phyloP scores from a whole-genome alignment of 768 basidiomycete genomes.

The Psilocybe azurescens region DNA sequence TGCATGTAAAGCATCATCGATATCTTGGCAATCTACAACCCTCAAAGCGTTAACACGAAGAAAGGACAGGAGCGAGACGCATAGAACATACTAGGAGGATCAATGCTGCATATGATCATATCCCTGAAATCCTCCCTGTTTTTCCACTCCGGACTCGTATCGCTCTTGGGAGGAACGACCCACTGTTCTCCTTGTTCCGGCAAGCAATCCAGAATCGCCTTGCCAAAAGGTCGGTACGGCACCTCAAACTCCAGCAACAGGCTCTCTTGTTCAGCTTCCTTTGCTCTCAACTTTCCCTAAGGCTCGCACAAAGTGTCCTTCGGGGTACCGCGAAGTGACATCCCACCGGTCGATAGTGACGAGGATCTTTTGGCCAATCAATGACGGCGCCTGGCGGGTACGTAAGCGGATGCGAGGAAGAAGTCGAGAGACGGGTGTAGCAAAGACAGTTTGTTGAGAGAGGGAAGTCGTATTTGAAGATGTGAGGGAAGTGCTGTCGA shows the following conservation, averaged over 20 bases:
- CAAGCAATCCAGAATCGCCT: slow-evolving; percentile 89
- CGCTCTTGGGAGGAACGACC: slow-evolving; percentile 85
- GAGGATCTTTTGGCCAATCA: slow-evolving; percentile 93
- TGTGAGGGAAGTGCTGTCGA: slow-evolving; percentile 88
- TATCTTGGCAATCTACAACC: slow-evolving; percentile 87
- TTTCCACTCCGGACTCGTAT: slow-evolving; percentile 59
- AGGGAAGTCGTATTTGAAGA: slow-evolving; percentile 80
- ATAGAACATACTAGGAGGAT: slow-evolving; percentile 77
- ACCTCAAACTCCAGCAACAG: slow-evolving; percentile 94
- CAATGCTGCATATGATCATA: slow-evolving; percentile 92
- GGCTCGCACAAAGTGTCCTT: slow-evolving; percentile 95
- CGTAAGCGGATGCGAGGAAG: slow-evolving; percentile 94
- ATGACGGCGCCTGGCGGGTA: slow-evolving; percentile 89
- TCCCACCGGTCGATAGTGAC: slow-evolving; percentile 97
- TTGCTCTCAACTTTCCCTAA: slow-evolving; percentile 92
- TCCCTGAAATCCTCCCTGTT: slow-evolving; percentile 88
- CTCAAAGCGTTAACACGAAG: neutral
- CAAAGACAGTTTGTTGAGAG: slow-evolving; percentile 90
- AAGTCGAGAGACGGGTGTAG: slow-evolving; percentile 88
- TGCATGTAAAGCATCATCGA: slow-evolving; percentile 97
- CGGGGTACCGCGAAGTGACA: slow-evolving; percentile 85
- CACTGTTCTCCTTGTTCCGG: slow-evolving; percentile 89
- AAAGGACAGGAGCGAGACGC: neutral
- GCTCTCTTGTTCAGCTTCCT: slow-evolving; percentile 96
- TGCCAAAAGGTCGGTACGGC: slow-evolving; percentile 96